phyloP scores from a whole-genome alignment of 2,329 filamentous ascomycete species.

The Cryphonectria radicalis region DNA sequence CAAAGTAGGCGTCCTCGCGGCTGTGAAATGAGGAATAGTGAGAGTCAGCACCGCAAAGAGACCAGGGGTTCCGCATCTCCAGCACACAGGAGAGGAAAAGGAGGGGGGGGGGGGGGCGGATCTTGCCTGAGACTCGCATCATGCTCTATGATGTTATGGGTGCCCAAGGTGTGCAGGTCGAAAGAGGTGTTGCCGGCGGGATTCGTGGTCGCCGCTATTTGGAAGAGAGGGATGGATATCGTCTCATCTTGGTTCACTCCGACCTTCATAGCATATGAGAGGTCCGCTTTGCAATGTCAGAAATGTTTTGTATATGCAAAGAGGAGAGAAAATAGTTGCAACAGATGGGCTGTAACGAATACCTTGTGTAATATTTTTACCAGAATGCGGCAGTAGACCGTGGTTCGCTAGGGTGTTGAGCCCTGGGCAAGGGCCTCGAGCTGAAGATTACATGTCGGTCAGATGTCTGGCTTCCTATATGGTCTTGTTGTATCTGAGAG shows the following conservation, averaged over 20 bases:
- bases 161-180: constrained; percentile 41
- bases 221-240: constrained; percentile 18
- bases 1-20: constrained; percentile 54
- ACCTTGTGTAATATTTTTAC: constrained; percentile 24
- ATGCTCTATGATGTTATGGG: constrained; percentile 53
- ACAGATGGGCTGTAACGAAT: background rate
- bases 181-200: constrained; percentile 15
- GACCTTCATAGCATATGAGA: constrained; percentile 16
- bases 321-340: background rate
- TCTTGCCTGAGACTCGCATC: constrained; percentile 50
- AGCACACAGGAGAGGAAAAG: background rate
- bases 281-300: constrained; percentile 6
- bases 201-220: constrained; percentile 18
- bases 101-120: too few species aligned
- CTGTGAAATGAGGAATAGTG: constrained; percentile 33
- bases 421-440: constrained; percentile 21
- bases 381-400: constrained; percentile 21
- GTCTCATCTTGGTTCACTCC: constrained; percentile 22
- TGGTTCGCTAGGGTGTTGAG: constrained; percentile 26
- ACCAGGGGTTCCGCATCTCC: background rate
- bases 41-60: background rate
- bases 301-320: background rate
- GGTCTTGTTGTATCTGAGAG: background rate
- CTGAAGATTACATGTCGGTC: background rate
- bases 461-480: background rate